Evolutionary conservation across 1,284 basidiomycete genomes (phyloP).

Genomic region (Anthracocystis setariae): DNA sequence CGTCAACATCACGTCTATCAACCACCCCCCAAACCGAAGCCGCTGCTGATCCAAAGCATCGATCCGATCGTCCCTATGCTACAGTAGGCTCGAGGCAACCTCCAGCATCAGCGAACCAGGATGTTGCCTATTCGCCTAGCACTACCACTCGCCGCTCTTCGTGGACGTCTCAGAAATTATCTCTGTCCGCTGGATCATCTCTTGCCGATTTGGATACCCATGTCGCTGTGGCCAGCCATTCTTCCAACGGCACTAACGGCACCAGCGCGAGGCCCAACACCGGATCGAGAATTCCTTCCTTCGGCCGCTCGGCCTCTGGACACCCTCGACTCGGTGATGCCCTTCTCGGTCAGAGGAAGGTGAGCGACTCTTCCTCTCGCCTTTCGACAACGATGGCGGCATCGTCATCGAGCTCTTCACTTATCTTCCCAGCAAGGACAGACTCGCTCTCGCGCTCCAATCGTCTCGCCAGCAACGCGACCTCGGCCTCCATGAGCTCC

Average conservation of each 20-base stretch:
- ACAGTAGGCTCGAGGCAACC: constrained; percentile 20
- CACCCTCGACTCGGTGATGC: constrained; percentile 49
- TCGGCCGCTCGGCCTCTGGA: constrained; percentile 26
- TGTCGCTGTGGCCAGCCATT: constrained; percentile 1
- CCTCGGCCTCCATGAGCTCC: constrained; percentile 19
- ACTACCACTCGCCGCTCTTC: constrained; percentile 30
- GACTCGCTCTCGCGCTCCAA: constrained; percentile 33
- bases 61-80: constrained; percentile 19
- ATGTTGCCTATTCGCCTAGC: constrained; percentile 8
- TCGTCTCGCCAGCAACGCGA: constrained; percentile 13
- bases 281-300: constrained; percentile 41
- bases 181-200: constrained; percentile 4
- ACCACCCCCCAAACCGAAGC: constrained; percentile 8
- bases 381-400: constrained; percentile 18
- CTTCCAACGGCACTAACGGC: not conserved
- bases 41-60: constrained; percentile 6
- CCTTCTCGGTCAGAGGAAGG: constrained; percentile 43
- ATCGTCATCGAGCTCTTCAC: constrained; percentile 36
- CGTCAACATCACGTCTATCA: constrained; percentile 22
- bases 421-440: constrained; percentile 33
- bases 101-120: constrained; percentile 10
- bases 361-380: constrained; percentile 35
- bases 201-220: constrained; percentile 35
- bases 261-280: constrained; percentile 24
- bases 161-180: constrained; percentile 31